Evolutionary conservation across 192 early-diverging fungal genomes (phyloP), one percentile per base, ranked within the genome.

Genomic region (Backusella liffmaniae): DNA sequence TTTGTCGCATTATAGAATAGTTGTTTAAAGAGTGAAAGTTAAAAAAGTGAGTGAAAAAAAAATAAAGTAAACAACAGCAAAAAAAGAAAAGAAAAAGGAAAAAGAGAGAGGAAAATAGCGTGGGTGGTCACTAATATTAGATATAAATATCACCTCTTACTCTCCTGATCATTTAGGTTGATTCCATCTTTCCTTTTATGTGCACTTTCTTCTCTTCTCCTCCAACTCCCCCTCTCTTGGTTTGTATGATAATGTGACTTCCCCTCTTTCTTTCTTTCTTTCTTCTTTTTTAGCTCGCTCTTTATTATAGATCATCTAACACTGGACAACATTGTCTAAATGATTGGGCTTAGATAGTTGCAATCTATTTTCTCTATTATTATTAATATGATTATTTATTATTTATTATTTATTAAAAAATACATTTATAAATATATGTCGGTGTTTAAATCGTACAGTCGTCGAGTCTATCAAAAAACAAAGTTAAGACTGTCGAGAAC

Each of bases 151-250:
- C 21, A 59, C 56, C 23, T 59, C 46, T 49, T 15, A 18, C 46
- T 49, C 56, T 59, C 56, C 56, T 59, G 56, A 59, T 23, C 56
- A 59, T 21, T 59, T 26, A 59, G 7, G 56, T 59, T 21, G 56
- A 29, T 59, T 59, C 56, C 56, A 59, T 59, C 56, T 59, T 59
- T 59, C 56, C 56, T 59, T 59, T 59, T 59, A 59, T 59, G 23
- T 26, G 2, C 21, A 12, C 10, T 56, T 23, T 21, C 53, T 56
- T 56, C 21, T 9, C 53, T 56, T 56, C 21, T 56, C 21, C n/a
- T 56, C 53, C 53, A 16, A 26, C 53, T 21, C 53, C 23, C 23
- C 23, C 26, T n/a, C 49, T 51, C 30, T 59, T 59, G 56, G 56
- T 59, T 59, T 59, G 8, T 59, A 59, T 26, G 23, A 8, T 59